Conservation (phyloP, 768 basidiomycete genomes). For the Coprinopsis strossmayeri region DNA sequence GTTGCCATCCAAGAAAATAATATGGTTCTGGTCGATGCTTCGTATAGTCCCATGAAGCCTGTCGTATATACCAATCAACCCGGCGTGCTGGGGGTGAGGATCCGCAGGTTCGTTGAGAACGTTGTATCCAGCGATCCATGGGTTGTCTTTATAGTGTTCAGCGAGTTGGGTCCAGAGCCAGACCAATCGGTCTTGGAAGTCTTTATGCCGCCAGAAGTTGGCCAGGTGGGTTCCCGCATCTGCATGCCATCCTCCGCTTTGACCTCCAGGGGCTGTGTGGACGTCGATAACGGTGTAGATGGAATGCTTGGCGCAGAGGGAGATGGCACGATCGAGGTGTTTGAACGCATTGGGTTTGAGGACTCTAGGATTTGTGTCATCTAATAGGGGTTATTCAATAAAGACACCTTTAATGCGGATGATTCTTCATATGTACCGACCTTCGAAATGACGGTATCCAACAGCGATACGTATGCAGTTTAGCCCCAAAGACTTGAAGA, state of each 20-base stretch:
- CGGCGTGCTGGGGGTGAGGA: constrained; percentile 42
- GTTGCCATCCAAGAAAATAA: constrained; percentile 78
- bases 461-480: constrained; percentile 76
- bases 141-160: constrained; percentile 62
- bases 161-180: constrained; percentile 77
- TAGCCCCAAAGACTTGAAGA: constrained; percentile 72
- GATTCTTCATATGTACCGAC: constrained; percentile 17
- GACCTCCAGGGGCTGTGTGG: constrained; percentile 70
- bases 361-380: constrained; percentile 76
- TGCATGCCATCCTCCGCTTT: constrained; percentile 78
- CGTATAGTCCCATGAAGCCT: constrained; percentile 64
- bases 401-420: neutral
- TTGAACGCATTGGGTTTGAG: constrained; percentile 71
- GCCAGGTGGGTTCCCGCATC: constrained; percentile 63
- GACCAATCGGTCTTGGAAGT: constrained; percentile 73
- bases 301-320: constrained; percentile 62
- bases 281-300: constrained; percentile 80
- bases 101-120: constrained; percentile 80
- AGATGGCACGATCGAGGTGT: constrained; percentile 78
- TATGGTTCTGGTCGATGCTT: constrained; percentile 59
- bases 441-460: constrained; percentile 72
- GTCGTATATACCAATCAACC: constrained; percentile 61
- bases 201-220: constrained; percentile 74
- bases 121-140: constrained; percentile 84
- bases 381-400: constrained; percentile 14